Percentiles rank a stretch among this genome's conserved stretches.
These are phyloP conservation scores for Astrothelium macrocarpum DNA, from an alignment of 495 filamentous ascomycete species.

Conservation along the genomic window DNA sequence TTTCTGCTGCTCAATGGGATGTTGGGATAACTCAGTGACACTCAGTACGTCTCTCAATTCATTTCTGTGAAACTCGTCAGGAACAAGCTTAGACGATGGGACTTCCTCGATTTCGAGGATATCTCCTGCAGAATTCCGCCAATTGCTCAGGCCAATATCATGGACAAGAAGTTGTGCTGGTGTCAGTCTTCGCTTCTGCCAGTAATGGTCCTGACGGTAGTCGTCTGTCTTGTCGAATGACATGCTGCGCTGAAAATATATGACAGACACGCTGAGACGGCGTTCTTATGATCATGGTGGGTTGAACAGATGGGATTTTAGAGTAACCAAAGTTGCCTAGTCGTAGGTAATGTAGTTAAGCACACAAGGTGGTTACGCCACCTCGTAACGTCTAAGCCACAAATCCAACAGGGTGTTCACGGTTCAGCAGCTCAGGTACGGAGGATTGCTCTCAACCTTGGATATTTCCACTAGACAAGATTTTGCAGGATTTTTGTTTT, in stretches of 20 bases:
- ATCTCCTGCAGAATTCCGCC: conserved; percentile 15
- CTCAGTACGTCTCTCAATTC: conserved; percentile 4
- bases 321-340: too few species aligned
- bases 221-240: conserved; percentile 8
- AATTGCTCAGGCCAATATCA: conserved; percentile 26
- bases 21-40: conserved; percentile 15
- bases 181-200: conserved; percentile 28
- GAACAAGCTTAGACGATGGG: conserved; percentile 24
- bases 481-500: neutral
- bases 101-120: conserved; percentile 31
- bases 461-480: neutral
- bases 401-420: neutral
- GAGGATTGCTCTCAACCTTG: too few species aligned
- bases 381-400: too few species aligned
- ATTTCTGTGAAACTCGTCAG: conserved; percentile 17
- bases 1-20: conserved; percentile 26
- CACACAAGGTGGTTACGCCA: too few species aligned
- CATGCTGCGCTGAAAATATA: neutral
- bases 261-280: neutral
- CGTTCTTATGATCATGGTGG: neutral
- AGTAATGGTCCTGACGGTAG: conserved; percentile 26
- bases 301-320: neutral
- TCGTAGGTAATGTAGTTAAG: too few species aligned
- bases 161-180: conserved; percentile 32
- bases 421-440: too few species aligned